Conservation (phyloP, 768 basidiomycete genomes). For the Phanerodontia chrysosporium region DNA sequence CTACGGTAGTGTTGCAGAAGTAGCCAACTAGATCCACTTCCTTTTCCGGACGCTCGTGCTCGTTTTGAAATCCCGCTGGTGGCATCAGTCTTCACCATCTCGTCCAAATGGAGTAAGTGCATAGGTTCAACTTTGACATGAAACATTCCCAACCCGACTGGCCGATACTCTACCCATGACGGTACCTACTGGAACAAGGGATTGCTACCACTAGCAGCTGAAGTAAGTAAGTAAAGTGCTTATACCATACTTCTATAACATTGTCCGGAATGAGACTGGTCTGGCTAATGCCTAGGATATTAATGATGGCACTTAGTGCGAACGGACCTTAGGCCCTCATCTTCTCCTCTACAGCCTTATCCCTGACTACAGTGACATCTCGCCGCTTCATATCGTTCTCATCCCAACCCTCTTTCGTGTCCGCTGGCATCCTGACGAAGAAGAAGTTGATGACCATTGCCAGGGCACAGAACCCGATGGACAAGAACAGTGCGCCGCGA, state of each 20-base stretch:
- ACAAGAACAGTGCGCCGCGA: constrained; percentile 8
- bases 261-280: too few relatives aligned
- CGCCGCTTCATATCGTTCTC: constrained; percentile 5
- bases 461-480: constrained; percentile 7
- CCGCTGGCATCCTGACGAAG: constrained; percentile 6
- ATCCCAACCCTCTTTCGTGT: constrained; percentile 10
- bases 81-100: not conserved
- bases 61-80: not conserved
- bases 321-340: not conserved
- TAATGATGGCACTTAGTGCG: too few relatives aligned
- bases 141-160: too few relatives aligned
- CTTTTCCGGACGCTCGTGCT: not conserved
- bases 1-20: not conserved
- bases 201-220: too few relatives aligned
- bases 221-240: too few relatives aligned
- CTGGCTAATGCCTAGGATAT: too few relatives aligned
- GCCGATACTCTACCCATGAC: too few relatives aligned
- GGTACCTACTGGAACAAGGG: too few relatives aligned
- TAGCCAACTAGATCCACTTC: not conserved
- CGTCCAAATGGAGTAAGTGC: not conserved
- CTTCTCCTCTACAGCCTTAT: not conserved
- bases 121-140: too few relatives aligned
- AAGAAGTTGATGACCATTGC: constrained; percentile 3
- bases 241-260: too few relatives aligned
- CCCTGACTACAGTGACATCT: not conserved